Conservation (phyloP, 805 yeast genomes). For the Teunomyces cretensis region DNA sequence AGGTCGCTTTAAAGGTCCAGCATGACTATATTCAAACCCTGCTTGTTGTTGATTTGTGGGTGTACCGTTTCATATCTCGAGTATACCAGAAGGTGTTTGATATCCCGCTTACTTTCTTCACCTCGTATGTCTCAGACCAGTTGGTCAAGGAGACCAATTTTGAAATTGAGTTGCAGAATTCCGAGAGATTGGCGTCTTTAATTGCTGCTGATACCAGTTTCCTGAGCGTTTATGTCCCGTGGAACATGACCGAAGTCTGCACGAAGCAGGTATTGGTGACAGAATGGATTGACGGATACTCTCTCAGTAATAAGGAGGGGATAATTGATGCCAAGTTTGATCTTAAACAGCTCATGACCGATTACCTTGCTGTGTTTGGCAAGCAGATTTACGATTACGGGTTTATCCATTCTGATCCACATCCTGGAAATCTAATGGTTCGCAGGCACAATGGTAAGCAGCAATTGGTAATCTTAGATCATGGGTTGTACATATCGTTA, state of each 20-base stretch:
- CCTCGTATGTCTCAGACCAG: constrained; percentile 57
- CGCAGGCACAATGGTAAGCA: constrained; percentile 29
- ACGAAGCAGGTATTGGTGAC: constrained; percentile 51
- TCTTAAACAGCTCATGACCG: constrained; percentile 43
- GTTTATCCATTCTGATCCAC: constrained; percentile 73
- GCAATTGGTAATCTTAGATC: constrained; percentile 69
- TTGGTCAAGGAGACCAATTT: constrained; percentile 64
- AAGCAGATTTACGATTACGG: constrained; percentile 68
- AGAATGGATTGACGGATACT: constrained; percentile 77
- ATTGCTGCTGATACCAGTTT: constrained; percentile 43
- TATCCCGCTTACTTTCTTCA: constrained; percentile 58
- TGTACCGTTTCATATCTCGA: constrained; percentile 52
- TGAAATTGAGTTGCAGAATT: constrained; percentile 53
- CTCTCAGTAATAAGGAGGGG: constrained; percentile 47
- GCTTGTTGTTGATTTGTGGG: constrained; percentile 57
- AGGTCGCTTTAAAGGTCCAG: constrained; percentile 67
- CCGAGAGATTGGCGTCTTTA: constrained; percentile 35
- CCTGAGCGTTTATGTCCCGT: constrained; percentile 56
- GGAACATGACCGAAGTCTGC: constrained; percentile 15
- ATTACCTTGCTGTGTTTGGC: constrained; percentile 51
- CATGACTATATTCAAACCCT: constrained; percentile 63
- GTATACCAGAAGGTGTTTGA: constrained; percentile 60
- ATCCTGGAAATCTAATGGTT: constrained; percentile 74
- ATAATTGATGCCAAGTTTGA: constrained; percentile 42
- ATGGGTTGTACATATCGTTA: constrained; percentile 66